Base-by-base conservation (phyloP, 176 grass and related monocot genomes). In the Thalia dealbata region DNA sequence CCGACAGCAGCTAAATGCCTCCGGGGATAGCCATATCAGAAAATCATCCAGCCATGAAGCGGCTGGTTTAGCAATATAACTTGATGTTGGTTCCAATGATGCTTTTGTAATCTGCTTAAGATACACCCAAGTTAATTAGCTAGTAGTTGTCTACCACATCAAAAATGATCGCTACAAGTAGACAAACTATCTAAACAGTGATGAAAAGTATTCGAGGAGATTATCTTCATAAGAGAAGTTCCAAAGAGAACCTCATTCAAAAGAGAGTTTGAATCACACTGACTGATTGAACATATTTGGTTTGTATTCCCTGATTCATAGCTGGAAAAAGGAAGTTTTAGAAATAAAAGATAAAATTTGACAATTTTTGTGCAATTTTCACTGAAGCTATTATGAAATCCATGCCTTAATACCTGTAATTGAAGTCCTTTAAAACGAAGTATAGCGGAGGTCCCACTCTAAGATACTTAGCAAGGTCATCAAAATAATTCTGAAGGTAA, bases 1-100 rank as follows among this genome's bases (percentile, higher is more conserved):
- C 25, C 95, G 83, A 76, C 95, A 99, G 78, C 95, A 99, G 65
- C 95, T 91, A 76, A 99, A 99, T 79, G 95, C 95, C 69, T 93
- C 95, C 28, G 95, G 95, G 61, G 95, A 99, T 77, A 99, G 80
- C 95, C 95, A 99, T 79, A 88, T 80, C 41, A 99, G 89, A 77
- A 99, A 99, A 77, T 99, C 95, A 86, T 99, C 95, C 80, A 99
- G 90, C 95, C 95, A 99, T 77, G 95, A 99, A 73, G 95, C 95
- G 46, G 90, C 95, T 61, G 95, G 85, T 79, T 99, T 93, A 67
- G 95, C 87, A 72, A 99, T 93, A 72, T 92, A 88, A 86, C 84
- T 99, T 54, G 74, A 80, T 77, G 86, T 78, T 50, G 90, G 78
- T 35, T 81, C 82, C 77, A 99, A 75, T 54, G 95, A 93, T 64